These are phyloP conservation scores for Choanephora cucurbitarum DNA, from an alignment of 371 early-diverging fungal genomes.

Conservation along the genomic window DNA sequence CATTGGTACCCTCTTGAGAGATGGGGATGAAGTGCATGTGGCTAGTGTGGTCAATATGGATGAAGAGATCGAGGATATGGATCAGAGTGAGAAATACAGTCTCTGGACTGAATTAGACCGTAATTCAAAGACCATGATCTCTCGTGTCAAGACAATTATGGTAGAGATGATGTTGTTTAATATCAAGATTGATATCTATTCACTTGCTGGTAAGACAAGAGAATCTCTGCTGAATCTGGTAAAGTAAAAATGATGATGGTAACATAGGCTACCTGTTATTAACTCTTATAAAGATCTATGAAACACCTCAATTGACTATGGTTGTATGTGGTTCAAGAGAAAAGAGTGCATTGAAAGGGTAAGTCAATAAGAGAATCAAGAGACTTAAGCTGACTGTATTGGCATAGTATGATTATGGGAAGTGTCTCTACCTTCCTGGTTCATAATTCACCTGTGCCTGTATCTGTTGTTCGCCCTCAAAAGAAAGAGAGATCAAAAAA, in stretches of 20 bases:
- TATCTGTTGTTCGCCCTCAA: conserved; percentile 60
- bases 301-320: conserved; percentile 50
- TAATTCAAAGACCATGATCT: conserved; percentile 47
- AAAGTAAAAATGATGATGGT: no score
- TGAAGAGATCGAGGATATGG: conserved; percentile 44
- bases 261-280: no score
- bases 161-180: conserved; percentile 49
- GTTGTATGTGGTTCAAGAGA: conserved; percentile 62
- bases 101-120: conserved; percentile 47
- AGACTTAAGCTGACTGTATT: not conserved
- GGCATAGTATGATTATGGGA: conserved; percentile 50
- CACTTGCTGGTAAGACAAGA: conserved; percentile 56
- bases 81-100: conserved; percentile 38
- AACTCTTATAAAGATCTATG: no score
- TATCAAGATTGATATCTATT: conserved; percentile 55
- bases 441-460: conserved; percentile 62
- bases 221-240: conserved; percentile 57
- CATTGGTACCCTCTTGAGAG: conserved; percentile 36
- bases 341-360: conserved; percentile 60
- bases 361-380: not conserved
- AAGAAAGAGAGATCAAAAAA: conserved; percentile 48
- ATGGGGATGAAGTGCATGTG: conserved; percentile 55
- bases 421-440: conserved; percentile 62
- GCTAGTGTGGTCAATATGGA: conserved; percentile 51
- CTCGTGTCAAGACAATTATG: conserved; percentile 38